Conservation (phyloP, 1,139 yeast genomes). For the Geotrichum bryndzae region DNA sequence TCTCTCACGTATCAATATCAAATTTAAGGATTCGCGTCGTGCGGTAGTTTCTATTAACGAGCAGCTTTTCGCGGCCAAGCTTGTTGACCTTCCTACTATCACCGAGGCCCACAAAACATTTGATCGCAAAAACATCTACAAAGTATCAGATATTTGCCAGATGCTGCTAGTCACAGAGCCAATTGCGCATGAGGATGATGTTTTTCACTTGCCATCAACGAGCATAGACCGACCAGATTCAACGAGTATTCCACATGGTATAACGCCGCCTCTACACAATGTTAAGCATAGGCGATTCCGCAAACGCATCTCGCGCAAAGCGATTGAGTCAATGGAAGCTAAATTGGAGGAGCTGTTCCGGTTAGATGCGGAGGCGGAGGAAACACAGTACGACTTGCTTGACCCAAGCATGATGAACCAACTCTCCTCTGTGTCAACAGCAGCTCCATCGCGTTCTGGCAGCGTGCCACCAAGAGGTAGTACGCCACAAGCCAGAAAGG, state of each 20-base stretch:
- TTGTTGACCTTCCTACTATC: conserved; percentile 85
- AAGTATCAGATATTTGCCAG: conserved; percentile 81
- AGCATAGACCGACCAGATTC: conserved; percentile 41
- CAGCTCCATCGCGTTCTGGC: conserved; percentile 12
- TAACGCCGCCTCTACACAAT: conserved; percentile 68
- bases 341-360: conserved; percentile 71
- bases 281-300: conserved; percentile 51
- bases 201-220: conserved; percentile 34
- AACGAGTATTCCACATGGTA: conserved; percentile 65
- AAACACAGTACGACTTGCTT: conserved; percentile 68
- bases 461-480: conserved; percentile 11
- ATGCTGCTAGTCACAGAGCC: conserved; percentile 69
- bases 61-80: conserved; percentile 70
- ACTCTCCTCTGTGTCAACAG: conserved; percentile 10
- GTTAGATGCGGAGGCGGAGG: conserved; percentile 79
- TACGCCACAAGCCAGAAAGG: conserved; percentile 6
- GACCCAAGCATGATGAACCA: conserved; percentile 40
- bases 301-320: conserved; percentile 43
- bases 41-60: conserved; percentile 58
- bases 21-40: conserved; percentile 73
- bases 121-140: conserved; percentile 82
- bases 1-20: conserved; percentile 61
- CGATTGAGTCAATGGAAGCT: conserved; percentile 62
- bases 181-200: conserved; percentile 53
- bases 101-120: conserved; percentile 85